phyloP scores from a whole-genome alignment of 768 basidiomycete species.

The Sistotremastrum suecicum region DNA sequence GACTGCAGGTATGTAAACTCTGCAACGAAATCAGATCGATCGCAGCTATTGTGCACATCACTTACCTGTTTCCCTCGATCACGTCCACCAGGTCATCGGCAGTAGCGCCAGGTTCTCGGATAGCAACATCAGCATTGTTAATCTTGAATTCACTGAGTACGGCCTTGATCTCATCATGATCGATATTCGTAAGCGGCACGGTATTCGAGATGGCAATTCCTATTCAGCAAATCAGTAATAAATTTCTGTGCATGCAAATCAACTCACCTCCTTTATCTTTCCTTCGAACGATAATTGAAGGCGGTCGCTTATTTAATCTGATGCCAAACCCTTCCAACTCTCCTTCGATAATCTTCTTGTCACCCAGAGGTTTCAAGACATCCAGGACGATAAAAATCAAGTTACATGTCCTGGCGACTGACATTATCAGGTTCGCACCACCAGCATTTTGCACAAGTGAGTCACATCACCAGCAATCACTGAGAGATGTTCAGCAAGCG shows the following conservation, averaged over 20 bases:
- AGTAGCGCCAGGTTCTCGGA: constrained; percentile 83
- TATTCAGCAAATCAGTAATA: not conserved
- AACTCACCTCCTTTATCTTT: constrained; percentile 65
- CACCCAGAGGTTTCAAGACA: constrained; percentile 93
- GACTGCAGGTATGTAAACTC: constrained; percentile 86
- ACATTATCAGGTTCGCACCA: not conserved
- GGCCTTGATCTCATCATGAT: constrained; percentile 93
- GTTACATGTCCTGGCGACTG: constrained; percentile 95
- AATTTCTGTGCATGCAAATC: not conserved
- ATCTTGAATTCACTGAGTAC: constrained; percentile 86
- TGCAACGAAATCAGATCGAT: constrained; percentile 15
- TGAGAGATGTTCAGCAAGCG: no score
- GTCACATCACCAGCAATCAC: not conserved
- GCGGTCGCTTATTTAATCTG: constrained; percentile 88
- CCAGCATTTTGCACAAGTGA: constrained; percentile 6
- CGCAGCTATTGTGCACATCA: not conserved
- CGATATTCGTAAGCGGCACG: constrained; percentile 89
- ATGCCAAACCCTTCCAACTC: constrained; percentile 99
- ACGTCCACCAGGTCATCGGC: constrained; percentile 96
- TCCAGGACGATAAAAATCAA: constrained; percentile 98
- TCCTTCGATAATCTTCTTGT: constrained; percentile 80
- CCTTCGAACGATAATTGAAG: constrained; percentile 66
- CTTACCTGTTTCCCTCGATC: constrained; percentile 84
- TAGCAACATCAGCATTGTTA: constrained; percentile 81
- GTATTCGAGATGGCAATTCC: constrained; percentile 93